These are phyloP conservation scores for Cercophora scortea DNA, from an alignment of 495 filamentous ascomycete species.

Conservation along the genomic window DNA sequence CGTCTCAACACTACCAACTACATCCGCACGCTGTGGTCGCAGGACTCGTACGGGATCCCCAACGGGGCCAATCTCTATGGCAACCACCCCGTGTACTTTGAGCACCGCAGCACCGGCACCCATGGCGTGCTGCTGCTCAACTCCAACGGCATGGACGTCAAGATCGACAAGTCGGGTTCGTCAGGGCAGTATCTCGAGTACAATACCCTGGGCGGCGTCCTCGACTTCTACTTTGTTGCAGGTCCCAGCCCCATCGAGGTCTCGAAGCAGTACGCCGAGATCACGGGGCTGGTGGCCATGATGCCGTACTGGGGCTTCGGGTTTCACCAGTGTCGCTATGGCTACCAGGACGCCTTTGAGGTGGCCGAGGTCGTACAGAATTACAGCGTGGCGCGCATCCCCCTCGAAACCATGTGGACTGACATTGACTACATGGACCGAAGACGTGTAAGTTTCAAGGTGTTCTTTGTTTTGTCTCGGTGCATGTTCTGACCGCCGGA, in stretches of 20 bases:
- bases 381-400: conserved; percentile 67
- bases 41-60: conserved; percentile 56
- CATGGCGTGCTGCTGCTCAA: conserved; percentile 82
- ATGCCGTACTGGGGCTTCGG: conserved; percentile 83
- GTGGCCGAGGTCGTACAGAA: conserved; percentile 76
- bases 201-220: conserved; percentile 69
- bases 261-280: conserved; percentile 62
- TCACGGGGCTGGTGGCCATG: conserved; percentile 65
- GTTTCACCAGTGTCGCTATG: conserved; percentile 78
- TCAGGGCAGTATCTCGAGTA: conserved; percentile 67
- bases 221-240: conserved; percentile 80
- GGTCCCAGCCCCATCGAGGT: conserved; percentile 68
- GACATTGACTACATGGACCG: conserved; percentile 76
- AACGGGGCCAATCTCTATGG: conserved; percentile 67
- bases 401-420: conserved; percentile 85
- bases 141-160: conserved; percentile 83
- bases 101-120: conserved; percentile 61
- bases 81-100: conserved; percentile 77
- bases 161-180: conserved; percentile 52
- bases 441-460: conserved; percentile 34
- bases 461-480: too few relatives aligned
- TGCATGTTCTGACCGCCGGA: not conserved
- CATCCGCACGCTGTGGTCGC: conserved; percentile 72
- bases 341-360: conserved; percentile 68
- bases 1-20: conserved; percentile 66